Conservation (phyloP, 352 stramenopile genomes). For the Phytophthora melonis region DNA sequence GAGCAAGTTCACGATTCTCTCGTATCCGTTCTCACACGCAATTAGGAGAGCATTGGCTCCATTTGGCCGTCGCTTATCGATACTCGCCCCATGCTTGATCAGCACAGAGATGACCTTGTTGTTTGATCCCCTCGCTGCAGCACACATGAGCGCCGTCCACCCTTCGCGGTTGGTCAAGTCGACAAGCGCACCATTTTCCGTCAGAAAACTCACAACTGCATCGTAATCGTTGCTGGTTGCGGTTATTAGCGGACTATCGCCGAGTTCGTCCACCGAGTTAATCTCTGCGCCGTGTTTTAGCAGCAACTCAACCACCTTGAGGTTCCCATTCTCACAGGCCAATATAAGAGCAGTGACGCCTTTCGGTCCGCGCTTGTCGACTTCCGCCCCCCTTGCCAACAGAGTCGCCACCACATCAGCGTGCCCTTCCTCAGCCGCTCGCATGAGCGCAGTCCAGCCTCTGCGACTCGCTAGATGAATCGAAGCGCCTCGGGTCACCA, state of each 20-base stretch:
- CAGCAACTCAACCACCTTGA: neutral
- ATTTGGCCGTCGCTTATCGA: neutral
- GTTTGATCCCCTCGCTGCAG: neutral
- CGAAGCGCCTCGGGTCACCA: neutral
- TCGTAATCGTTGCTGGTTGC: conserved; percentile 7
- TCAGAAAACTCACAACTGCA: conserved; percentile 1
- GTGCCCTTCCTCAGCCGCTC: conserved; percentile 4
- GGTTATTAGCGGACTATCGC: neutral
- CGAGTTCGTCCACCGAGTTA: conserved; percentile 10
- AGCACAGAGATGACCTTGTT: conserved; percentile 3
- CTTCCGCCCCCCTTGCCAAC: neutral
- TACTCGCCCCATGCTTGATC: neutral
- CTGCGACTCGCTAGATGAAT: neutral
- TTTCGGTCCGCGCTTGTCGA: neutral
- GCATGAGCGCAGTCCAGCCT: conserved; percentile 9
- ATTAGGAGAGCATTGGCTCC: neutral
- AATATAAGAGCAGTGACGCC: conserved; percentile 4
- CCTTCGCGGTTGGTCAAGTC: conserved; percentile 1
- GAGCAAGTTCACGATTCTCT: neutral
- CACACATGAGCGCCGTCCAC: conserved; percentile 1
- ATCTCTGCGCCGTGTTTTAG: neutral
- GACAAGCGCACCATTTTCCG: neutral
- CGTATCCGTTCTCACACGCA: neutral
- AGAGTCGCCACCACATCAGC: neutral
- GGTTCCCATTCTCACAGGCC: neutral